Evolutionary conservation across 495 filamentous ascomycete genomes (phyloP), one percentile per base, ranked within the genome.

Genomic region (Tuber aestivum): DNA sequence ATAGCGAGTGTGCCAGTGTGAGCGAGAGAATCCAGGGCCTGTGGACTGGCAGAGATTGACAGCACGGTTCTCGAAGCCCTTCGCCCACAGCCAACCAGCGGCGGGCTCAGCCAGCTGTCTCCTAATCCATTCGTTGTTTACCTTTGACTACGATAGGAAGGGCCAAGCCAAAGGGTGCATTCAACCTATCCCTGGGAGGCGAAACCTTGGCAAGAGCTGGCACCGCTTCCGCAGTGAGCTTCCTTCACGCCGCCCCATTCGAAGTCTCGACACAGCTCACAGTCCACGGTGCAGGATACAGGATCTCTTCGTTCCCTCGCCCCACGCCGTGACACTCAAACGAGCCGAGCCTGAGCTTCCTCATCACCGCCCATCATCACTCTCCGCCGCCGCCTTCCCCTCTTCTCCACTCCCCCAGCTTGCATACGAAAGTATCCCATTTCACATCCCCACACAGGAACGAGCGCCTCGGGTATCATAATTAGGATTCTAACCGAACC

Each of bases 71-170:
- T 6, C 6, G 56, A 65, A 65, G 56, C 56, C n/a, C n/a, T 65
- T 65, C 56, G 27, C 50, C 3, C 27, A 56, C 27, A 35, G n/a
- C 56, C 56, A 65, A 27, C 56, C 56, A 65, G 56, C 21, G 9
- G 45, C 1, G 9, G 23, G 21, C 7, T 50, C 45, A n/a, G 45
- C 56, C 56, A 65, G 56, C 27, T 35, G 56, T 65, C 56, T 32
- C 56, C 7, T 6, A 32, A 65, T 32, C 56, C 56, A 65, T 32
- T 65, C 35, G 50, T 27, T 61, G 56, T 65, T 65, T 65, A 65
- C 56, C 56, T 65, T 65, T 65, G 56, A 27, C 56, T 6, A 65
- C 12, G 56, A 65, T 65, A 65, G 56, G 56, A 65, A 65, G 32
- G 27, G 27, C 56, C 32, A 65, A 65, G 56, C 56, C 38, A 40